Percentiles rank a stretch among this genome's conserved stretches.
Conservation (phyloP, 108 stramenopile species). For the Nannochloropsis gaditana region DNA sequence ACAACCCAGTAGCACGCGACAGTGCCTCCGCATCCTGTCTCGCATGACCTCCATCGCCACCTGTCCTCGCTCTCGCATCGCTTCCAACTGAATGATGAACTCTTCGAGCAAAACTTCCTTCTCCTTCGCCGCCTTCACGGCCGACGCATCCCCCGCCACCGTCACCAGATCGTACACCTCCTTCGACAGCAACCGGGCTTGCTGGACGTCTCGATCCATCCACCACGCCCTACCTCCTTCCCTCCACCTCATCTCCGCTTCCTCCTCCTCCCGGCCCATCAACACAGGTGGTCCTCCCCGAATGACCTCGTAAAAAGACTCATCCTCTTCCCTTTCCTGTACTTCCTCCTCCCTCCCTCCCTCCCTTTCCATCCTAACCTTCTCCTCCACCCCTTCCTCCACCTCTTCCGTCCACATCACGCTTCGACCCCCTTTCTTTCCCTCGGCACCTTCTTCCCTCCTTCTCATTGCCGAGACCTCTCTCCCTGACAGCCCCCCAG, state of each 20-base stretch:
- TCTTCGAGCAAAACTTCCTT: slow-evolving; percentile 8
- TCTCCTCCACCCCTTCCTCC: not conserved
- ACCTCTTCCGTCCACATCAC: not conserved
- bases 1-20: not conserved
- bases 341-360: not conserved
- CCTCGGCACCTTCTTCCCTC: not conserved
- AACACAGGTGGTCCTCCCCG: not conserved
- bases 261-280: not conserved
- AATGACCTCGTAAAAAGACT: not conserved
- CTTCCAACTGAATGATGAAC: slow-evolving; percentile 8
- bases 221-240: not conserved
- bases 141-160: not conserved
- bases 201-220: not conserved
- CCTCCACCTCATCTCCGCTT: not conserved
- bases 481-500: not conserved
- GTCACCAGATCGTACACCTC: slow-evolving; percentile 15
- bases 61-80: not conserved
- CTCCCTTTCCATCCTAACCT: not conserved
- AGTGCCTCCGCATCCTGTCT: not conserved
- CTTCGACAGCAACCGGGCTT: not conserved
- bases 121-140: not conserved
- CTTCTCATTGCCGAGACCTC: too few relatives aligned
- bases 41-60: slow-evolving; percentile 1
- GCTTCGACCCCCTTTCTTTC: not conserved
- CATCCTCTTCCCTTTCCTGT: not conserved